These are phyloP conservation scores for Santalum album DNA, from an alignment of 164 flowering plant species.

Conservation along the genomic window DNA sequence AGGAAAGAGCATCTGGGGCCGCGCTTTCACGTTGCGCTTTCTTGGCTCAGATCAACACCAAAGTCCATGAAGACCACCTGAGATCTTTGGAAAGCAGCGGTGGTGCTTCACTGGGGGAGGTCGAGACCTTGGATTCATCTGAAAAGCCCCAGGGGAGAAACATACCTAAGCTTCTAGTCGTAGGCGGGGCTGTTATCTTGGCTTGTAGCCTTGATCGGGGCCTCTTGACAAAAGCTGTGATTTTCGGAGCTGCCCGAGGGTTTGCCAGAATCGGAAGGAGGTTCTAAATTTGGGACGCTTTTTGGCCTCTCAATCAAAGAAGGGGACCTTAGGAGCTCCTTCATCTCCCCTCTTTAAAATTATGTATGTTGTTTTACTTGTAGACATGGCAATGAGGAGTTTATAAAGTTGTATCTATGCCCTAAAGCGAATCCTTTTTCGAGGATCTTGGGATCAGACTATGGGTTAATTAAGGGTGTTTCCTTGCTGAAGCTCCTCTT, in stretches of 20 bases:
- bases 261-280: constrained; percentile 58
- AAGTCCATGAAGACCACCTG: constrained; percentile 41
- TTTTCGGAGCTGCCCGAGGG: constrained; percentile 75
- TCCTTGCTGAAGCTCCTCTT: too few species aligned
- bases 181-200: constrained; percentile 71
- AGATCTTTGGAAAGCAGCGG: constrained; percentile 26
- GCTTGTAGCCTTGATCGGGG: constrained; percentile 78
- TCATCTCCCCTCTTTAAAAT: too few species aligned
- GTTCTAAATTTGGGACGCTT: constrained; percentile 16
- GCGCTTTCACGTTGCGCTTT: constrained; percentile 36
- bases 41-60: constrained; percentile 61
- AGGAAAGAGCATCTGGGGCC: constrained; percentile 30
- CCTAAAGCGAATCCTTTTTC: too few species aligned
- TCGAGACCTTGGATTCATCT: constrained; percentile 8
- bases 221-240: constrained; percentile 70
- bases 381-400: too few species aligned
- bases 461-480: too few species aligned
- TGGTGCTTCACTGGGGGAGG: constrained; percentile 20
- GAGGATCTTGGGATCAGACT: too few species aligned
- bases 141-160: constrained; percentile 37
- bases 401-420: too few species aligned
- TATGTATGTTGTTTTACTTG: too few species aligned
- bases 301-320: too few species aligned
- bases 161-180: constrained; percentile 50
- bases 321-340: too few species aligned